Evolutionary conservation across 148 eudicot genomes (phyloP).

Genomic region (Drosera capensis): DNA sequence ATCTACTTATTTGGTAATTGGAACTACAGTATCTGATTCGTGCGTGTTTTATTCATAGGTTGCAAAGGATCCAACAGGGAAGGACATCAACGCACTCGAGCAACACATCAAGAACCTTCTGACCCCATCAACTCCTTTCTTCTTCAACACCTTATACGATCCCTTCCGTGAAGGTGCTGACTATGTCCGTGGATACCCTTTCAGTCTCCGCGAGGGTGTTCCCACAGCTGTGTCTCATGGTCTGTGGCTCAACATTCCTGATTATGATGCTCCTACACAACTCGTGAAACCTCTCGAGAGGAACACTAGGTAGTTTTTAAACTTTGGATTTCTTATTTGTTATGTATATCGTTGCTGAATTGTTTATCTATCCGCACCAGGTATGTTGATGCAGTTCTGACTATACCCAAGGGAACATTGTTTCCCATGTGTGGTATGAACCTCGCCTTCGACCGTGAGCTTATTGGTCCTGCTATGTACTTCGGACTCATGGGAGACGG

Average conservation of each 20-base stretch:
- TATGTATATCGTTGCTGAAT: neutral
- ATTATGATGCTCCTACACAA: conserved; percentile 65
- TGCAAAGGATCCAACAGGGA: conserved; percentile 49
- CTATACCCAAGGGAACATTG: conserved; percentile 48
- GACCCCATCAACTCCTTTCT: conserved; percentile 41
- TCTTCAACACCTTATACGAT: conserved; percentile 61
- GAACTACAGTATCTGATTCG: too few relatives aligned
- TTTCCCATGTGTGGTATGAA: conserved; percentile 75
- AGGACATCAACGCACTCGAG: conserved; percentile 46
- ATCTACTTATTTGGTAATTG: too few relatives aligned
- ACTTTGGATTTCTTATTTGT: neutral
- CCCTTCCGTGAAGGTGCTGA: conserved; percentile 46
- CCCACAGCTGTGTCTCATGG: conserved; percentile 68
- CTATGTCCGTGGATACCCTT: conserved; percentile 49
- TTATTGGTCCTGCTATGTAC: conserved; percentile 66
- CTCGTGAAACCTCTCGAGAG: conserved; percentile 61
- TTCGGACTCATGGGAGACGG: conserved; percentile 77
- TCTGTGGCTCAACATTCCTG: conserved; percentile 63
- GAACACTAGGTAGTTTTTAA: conserved; percentile 27
- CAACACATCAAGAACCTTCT: conserved; percentile 60
- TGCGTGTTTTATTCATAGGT: conserved; percentile 23
- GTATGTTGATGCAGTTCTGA: conserved; percentile 54
- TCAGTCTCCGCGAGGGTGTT: conserved; percentile 49
- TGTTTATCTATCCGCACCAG: conserved; percentile 10
- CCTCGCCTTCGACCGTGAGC: conserved; percentile 47